Percentiles rank a stretch among this genome's conserved stretches.
These are phyloP conservation scores for Eimeria praecox DNA, from an alignment of 169 alveolate species.

Conservation along the genomic window DNA sequence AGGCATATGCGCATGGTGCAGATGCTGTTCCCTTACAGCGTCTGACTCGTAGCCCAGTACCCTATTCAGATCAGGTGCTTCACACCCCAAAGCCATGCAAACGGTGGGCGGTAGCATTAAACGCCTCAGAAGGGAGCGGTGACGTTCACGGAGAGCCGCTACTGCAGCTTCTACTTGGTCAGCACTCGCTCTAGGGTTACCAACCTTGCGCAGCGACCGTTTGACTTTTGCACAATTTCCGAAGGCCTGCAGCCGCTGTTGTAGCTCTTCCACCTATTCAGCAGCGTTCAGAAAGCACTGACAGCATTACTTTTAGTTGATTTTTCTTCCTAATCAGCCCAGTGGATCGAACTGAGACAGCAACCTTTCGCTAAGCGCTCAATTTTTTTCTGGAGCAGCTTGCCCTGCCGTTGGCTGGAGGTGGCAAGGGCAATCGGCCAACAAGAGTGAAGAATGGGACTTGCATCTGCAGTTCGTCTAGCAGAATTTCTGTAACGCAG, in stretches of 20 bases:
- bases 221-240: neutral
- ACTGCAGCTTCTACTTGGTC: neutral
- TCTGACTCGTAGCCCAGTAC: constrained; percentile 35
- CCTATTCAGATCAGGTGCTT: constrained; percentile 55
- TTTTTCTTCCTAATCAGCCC: neutral
- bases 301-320: neutral
- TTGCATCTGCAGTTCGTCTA: constrained; percentile 38
- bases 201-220: neutral
- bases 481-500: constrained; percentile 71
- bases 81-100: constrained; percentile 70
- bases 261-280: constrained; percentile 52
- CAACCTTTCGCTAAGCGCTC: neutral
- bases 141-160: constrained; percentile 34
- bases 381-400: neutral
- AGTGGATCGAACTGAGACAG: neutral
- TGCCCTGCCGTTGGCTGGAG: neutral
- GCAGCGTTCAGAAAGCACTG: neutral
- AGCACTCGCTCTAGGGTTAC: neutral
- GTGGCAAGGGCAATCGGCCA: neutral
- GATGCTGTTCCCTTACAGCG: constrained; percentile 1
- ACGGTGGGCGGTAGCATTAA: constrained; percentile 68
- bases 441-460: neutral
- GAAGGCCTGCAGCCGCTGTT: constrained; percentile 62
- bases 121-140: constrained; percentile 46
- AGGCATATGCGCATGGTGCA: neutral